Conservation (phyloP, 2,329 filamentous ascomycete genomes). For the Dactylellina parvicollis region DNA sequence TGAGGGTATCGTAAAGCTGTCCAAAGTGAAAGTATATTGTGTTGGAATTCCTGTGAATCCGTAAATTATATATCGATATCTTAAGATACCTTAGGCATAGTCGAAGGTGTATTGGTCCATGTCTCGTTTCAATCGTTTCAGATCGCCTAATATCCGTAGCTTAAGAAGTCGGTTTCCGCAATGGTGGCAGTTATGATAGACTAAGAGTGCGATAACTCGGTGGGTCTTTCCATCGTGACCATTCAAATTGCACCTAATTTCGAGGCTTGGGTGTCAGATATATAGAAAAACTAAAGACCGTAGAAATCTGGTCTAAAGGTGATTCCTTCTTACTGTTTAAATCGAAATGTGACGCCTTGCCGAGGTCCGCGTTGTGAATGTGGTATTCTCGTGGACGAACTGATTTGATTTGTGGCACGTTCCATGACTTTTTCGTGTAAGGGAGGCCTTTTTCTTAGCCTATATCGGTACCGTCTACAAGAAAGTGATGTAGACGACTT, state of each 20-base stretch:
- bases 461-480: slow-evolving; percentile 28
- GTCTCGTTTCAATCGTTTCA: background rate
- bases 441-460: background rate
- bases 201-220: slow-evolving; percentile 17
- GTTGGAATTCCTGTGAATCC: no score
- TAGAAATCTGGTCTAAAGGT: background rate
- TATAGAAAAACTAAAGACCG: background rate
- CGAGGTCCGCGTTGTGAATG: background rate
- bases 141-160: slow-evolving; percentile 26
- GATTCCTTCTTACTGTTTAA: slow-evolving; percentile 30
- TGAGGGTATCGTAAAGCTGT: no score
- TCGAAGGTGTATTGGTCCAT: background rate
- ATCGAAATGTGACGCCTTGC: slow-evolving; percentile 4
- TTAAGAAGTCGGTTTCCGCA: slow-evolving; percentile 28
- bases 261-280: background rate
- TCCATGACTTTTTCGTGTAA: slow-evolving; percentile 18
- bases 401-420: background rate
- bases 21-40: no score
- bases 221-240: slow-evolving; percentile 12
- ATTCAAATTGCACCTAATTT: slow-evolving; percentile 33
- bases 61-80: no score
- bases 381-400: slow-evolving; percentile 4
- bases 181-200: slow-evolving; percentile 11
- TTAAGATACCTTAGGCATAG: background rate
- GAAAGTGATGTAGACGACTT: slow-evolving; percentile 25